These are phyloP conservation scores for Cordyceps cateniannulata DNA, from an alignment of 2,329 filamentous ascomycete genomes.

Conservation along the genomic window DNA sequence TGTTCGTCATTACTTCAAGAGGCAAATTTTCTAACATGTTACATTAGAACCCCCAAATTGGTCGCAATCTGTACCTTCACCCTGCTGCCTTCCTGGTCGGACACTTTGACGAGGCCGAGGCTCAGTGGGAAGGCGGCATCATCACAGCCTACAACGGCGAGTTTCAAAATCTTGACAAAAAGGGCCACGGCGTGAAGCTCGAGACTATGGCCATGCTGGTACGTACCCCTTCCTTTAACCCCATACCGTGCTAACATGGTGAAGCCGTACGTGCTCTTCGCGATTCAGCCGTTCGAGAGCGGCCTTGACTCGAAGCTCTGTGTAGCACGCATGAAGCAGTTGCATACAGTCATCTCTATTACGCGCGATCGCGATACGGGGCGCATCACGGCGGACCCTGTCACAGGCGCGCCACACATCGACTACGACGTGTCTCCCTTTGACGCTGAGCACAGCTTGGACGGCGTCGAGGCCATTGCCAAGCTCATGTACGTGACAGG, in stretches of 20 bases:
- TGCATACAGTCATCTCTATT: conserved; percentile 67
- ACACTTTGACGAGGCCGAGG: conserved; percentile 62
- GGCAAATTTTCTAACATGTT: conserved; percentile 16
- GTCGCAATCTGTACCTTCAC: conserved; percentile 75
- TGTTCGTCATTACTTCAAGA: background rate
- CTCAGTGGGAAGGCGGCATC: conserved; percentile 69
- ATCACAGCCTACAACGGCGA: conserved; percentile 71
- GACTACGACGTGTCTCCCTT: conserved; percentile 65
- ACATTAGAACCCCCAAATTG: conserved; percentile 66
- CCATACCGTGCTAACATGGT: conserved; percentile 6
- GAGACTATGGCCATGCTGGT: conserved; percentile 68
- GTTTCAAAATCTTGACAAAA: conserved; percentile 73
- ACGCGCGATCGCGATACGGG: conserved; percentile 71
- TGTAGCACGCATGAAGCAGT: conserved; percentile 60
- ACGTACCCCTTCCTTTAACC: conserved; percentile 19
- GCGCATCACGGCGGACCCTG: conserved; percentile 64
- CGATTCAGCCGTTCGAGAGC: conserved; percentile 58
- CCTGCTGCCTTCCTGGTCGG: conserved; percentile 57
- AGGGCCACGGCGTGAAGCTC: conserved; percentile 76
- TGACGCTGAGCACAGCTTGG: conserved; percentile 65
- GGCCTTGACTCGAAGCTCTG: conserved; percentile 68
- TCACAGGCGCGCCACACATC: conserved; percentile 57
- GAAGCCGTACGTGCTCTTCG: conserved; percentile 45
- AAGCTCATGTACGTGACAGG: conserved; percentile 75
- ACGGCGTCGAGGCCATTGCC: conserved; percentile 64